phyloP scores from a whole-genome alignment of 2,329 filamentous ascomycete species.

The Epichloe gansuensis region DNA sequence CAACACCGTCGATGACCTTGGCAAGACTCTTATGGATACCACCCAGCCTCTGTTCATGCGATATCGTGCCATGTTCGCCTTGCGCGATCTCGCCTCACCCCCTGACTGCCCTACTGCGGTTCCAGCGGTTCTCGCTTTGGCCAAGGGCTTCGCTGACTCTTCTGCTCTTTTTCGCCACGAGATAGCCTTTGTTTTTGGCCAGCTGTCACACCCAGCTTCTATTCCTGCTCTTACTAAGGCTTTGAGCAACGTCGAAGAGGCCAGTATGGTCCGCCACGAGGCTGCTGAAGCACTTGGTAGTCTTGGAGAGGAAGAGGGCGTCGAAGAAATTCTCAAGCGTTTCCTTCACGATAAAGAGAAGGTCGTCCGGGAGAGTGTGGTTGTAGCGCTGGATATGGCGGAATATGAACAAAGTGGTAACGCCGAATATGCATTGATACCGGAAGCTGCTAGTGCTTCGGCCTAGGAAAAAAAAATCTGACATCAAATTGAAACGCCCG shows the following conservation, averaged over 20 bases:
- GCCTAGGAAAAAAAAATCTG: slow-evolving; percentile 19
- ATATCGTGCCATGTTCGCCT: slow-evolving; percentile 95
- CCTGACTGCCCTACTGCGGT: slow-evolving; percentile 81
- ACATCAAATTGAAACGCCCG: slow-evolving; percentile 2
- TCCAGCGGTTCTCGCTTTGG: slow-evolving; percentile 74
- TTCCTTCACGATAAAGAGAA: slow-evolving; percentile 86
- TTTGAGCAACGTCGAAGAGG: slow-evolving; percentile 67
- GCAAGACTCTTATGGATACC: slow-evolving; percentile 66
- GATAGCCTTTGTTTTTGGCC: slow-evolving; percentile 95
- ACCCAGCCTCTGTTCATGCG: slow-evolving; percentile 72
- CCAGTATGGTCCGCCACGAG: slow-evolving; percentile 94
- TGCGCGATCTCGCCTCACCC: slow-evolving; percentile 87
- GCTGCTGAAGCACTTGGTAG: slow-evolving; percentile 93
- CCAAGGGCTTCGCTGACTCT: slow-evolving; percentile 70
- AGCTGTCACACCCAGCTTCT: slow-evolving; percentile 90
- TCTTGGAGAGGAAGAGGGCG: slow-evolving; percentile 82
- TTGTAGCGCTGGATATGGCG: slow-evolving; percentile 95
- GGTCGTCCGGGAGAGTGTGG: slow-evolving; percentile 86
- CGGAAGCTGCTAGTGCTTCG: slow-evolving; percentile 38
- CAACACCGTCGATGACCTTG: slow-evolving; percentile 60
- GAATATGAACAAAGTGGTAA: slow-evolving; percentile 87
- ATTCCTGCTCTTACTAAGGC: slow-evolving; percentile 76
- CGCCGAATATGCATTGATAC: slow-evolving; percentile 83
- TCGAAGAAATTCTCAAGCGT: slow-evolving; percentile 69
- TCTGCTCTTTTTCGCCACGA: slow-evolving; percentile 95